These are phyloP conservation scores for Penicillium sp. DNA, from an alignment of 2,329 filamentous ascomycete species.

Conservation along the genomic window DNA sequence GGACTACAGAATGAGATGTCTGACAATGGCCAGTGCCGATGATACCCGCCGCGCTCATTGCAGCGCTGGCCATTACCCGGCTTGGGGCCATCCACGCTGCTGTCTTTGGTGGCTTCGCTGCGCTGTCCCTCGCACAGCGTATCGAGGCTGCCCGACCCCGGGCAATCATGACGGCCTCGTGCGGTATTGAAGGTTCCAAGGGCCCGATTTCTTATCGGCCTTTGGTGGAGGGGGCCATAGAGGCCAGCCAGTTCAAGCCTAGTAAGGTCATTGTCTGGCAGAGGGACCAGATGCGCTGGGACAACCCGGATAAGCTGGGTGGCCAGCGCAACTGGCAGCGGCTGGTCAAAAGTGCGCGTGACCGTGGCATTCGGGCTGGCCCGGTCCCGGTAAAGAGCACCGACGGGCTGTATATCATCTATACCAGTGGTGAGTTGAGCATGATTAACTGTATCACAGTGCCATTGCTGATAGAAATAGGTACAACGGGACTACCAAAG, in stretches of 20 bases:
- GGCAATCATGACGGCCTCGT: slow-evolving; percentile 80
- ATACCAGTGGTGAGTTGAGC: slow-evolving; percentile 59
- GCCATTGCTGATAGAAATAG: slow-evolving; percentile 28
- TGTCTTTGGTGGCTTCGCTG: slow-evolving; percentile 88
- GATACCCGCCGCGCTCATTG: slow-evolving; percentile 84
- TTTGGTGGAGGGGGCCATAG: slow-evolving; percentile 69
- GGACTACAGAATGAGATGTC: neutral
- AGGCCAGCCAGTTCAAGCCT: slow-evolving; percentile 66
- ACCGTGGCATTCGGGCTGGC: slow-evolving; percentile 62
- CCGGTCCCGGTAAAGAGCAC: slow-evolving; percentile 73
- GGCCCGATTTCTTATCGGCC: slow-evolving; percentile 71
- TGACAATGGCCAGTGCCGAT: slow-evolving; percentile 68
- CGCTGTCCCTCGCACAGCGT: slow-evolving; percentile 74
- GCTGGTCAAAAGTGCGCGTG: slow-evolving; percentile 65
- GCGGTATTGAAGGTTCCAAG: slow-evolving; percentile 83
- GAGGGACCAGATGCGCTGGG: slow-evolving; percentile 70
- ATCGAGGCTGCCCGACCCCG: slow-evolving; percentile 77
- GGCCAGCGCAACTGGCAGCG: slow-evolving; percentile 77
- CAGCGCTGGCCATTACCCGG: slow-evolving; percentile 73
- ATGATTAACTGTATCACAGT: neutral
- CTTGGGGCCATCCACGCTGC: slow-evolving; percentile 86
- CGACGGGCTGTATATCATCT: slow-evolving; percentile 84
- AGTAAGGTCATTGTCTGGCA: slow-evolving; percentile 75
- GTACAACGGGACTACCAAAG: slow-evolving; percentile 78
- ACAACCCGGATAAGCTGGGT: slow-evolving; percentile 58